These are phyloP conservation scores for Botryosphaeria dothidea DNA, from an alignment of 2,329 filamentous ascomycete genomes.

Conservation along the genomic window DNA sequence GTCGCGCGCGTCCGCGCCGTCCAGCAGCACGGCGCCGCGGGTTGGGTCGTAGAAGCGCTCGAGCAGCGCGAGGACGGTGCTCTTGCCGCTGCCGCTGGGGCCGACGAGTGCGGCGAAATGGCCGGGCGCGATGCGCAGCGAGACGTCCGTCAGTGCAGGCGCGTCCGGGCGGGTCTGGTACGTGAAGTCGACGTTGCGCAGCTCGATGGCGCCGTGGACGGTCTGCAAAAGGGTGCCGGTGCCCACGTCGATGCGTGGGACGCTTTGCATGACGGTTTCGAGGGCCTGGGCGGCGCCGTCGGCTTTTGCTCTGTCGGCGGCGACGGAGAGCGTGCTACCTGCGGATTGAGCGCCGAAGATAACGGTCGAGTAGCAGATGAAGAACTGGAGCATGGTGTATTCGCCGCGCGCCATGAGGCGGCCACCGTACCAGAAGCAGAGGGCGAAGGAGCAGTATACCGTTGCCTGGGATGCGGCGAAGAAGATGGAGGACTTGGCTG, in stretches of 20 bases:
- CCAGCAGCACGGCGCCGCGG: constrained; percentile 75
- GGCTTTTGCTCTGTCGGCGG: constrained; percentile 91
- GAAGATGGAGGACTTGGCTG: constrained; percentile 70
- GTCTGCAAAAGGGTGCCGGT: constrained; percentile 34
- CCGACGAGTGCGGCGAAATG: constrained; percentile 90
- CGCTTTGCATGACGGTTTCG: constrained; percentile 79
- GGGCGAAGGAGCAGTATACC: constrained; percentile 72
- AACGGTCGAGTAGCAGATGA: constrained; percentile 79
- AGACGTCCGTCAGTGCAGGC: constrained; percentile 84
- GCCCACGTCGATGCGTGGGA: constrained; percentile 81
- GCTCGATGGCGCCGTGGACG: constrained; percentile 80
- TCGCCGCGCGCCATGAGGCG: constrained; percentile 70
- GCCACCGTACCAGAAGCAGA: constrained; percentile 93
- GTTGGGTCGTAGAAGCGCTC: constrained; percentile 95
- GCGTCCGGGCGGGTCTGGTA: constrained; percentile 91
- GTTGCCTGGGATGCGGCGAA: constrained; percentile 82
- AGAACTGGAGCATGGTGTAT: constrained; percentile 82
- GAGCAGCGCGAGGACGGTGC: constrained; percentile 85
- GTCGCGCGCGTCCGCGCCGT: constrained; percentile 76
- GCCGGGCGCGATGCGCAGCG: constrained; percentile 71
- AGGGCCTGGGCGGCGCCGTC: constrained; percentile 79
- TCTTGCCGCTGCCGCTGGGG: constrained; percentile 93
- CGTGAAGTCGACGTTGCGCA: constrained; percentile 89
- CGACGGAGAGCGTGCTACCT: constrained; percentile 84
- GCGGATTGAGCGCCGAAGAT: constrained; percentile 88